Evolutionary conservation across 2,329 filamentous ascomycete genomes (phyloP).

Genomic region (Monosporascus ibericus): DNA sequence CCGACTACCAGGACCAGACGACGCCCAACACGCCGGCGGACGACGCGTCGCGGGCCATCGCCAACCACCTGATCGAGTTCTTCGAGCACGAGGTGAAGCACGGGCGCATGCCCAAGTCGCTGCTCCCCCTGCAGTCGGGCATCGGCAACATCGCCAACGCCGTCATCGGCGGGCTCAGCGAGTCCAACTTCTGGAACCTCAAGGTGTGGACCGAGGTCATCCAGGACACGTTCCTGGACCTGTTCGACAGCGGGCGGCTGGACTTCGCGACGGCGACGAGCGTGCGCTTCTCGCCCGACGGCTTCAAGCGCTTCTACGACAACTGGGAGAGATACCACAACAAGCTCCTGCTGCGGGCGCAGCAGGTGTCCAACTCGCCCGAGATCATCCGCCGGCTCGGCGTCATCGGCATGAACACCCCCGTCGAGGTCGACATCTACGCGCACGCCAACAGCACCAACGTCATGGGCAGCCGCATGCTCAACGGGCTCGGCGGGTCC

Average conservation of each 20-base stretch:
- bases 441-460: slow-evolving; percentile 88
- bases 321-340: slow-evolving; percentile 74
- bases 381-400: slow-evolving; percentile 85
- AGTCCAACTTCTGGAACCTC: slow-evolving; percentile 78
- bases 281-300: slow-evolving; percentile 84
- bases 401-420: slow-evolving; percentile 92
- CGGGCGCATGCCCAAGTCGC: slow-evolving; percentile 68
- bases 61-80: slow-evolving; percentile 72
- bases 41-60: slow-evolving; percentile 65
- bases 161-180: slow-evolving; percentile 75
- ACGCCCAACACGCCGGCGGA: slow-evolving; percentile 72
- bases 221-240: slow-evolving; percentile 87
- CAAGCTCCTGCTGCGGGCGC: slow-evolving; percentile 80
- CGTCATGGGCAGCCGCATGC: slow-evolving; percentile 79
- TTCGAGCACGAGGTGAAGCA: slow-evolving; percentile 78
- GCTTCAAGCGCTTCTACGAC: slow-evolving; percentile 86
- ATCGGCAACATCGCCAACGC: slow-evolving; percentile 94
- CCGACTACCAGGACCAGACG: slow-evolving; percentile 72
- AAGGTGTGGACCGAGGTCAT: slow-evolving; percentile 93
- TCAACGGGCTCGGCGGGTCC: slow-evolving; percentile 67
- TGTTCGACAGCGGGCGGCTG: slow-evolving; percentile 81
- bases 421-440: slow-evolving; percentile 91
- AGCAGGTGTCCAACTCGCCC: slow-evolving; percentile 82
- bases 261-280: slow-evolving; percentile 88
- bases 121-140: slow-evolving; percentile 78